Conservation (phyloP, 2,329 filamentous ascomycete species). For the Phymatotrichopsis omnivora region DNA sequence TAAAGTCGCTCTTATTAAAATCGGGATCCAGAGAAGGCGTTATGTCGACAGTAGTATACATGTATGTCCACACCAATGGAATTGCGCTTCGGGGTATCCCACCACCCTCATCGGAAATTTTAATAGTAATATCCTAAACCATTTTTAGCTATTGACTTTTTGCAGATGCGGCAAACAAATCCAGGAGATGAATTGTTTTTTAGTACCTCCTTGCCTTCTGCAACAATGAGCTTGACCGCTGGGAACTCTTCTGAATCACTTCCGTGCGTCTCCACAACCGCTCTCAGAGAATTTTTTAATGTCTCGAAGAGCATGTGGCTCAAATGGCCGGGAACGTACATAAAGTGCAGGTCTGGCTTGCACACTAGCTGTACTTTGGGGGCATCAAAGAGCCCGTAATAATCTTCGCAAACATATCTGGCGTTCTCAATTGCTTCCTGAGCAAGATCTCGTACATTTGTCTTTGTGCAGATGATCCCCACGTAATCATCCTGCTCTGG, state of each 20-base stretch:
- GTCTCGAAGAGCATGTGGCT: slow-evolving; percentile 99
- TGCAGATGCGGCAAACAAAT: neutral
- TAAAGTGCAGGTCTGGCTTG: slow-evolving; percentile 88
- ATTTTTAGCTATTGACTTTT: slow-evolving; percentile 11
- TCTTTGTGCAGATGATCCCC: slow-evolving; percentile 98
- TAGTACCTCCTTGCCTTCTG: slow-evolving; percentile 70
- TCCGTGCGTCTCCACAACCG: slow-evolving; percentile 90
- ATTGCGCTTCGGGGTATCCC: slow-evolving; percentile 89
- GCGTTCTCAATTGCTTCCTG: slow-evolving; percentile 98
- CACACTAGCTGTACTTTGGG: slow-evolving; percentile 95
- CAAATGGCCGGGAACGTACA: slow-evolving; percentile 98
- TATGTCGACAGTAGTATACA: slow-evolving; percentile 97
- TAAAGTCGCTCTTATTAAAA: slow-evolving; percentile 98
- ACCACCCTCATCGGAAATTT: slow-evolving; percentile 91
- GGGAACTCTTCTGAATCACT: slow-evolving; percentile 94
- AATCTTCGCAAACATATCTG: slow-evolving; percentile 97
- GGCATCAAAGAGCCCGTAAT: slow-evolving; percentile 94
- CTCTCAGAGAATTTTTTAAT: slow-evolving; percentile 92
- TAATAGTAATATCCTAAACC: slow-evolving; percentile 79
- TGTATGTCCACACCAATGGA: slow-evolving; percentile 98
- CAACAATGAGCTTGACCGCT: slow-evolving; percentile 92
- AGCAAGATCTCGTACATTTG: slow-evolving; percentile 87
- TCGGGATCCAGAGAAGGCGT: slow-evolving; percentile 92
- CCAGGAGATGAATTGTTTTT: neutral
- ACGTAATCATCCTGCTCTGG: slow-evolving; percentile 88